phyloP scores from a whole-genome alignment of 2,329 filamentous ascomycete genomes.

The Phyllosticta ampelicida region DNA sequence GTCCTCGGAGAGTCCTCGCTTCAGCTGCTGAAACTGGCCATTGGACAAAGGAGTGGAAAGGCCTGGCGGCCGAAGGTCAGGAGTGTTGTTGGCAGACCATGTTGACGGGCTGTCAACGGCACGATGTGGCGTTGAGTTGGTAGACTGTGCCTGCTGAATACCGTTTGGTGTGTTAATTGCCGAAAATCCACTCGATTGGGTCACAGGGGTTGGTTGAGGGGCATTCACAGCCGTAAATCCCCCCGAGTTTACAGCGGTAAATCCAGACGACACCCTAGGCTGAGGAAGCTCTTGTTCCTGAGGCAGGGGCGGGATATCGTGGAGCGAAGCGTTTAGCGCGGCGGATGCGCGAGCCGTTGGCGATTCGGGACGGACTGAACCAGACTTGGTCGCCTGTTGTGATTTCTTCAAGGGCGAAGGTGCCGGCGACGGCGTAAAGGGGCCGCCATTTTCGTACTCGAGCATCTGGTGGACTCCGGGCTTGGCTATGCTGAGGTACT shows the following conservation, averaged over 20 bases:
- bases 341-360: slow-evolving; percentile 51
- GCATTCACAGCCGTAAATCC: slow-evolving; percentile 59
- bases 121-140: slow-evolving; percentile 50
- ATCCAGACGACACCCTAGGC: slow-evolving; percentile 46
- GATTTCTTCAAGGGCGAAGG: slow-evolving; percentile 59
- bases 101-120: slow-evolving; percentile 52
- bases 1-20: slow-evolving; percentile 55
- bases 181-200: slow-evolving; percentile 37
- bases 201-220: slow-evolving; percentile 14
- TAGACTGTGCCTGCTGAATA: slow-evolving; percentile 42
- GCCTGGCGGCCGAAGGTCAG: slow-evolving; percentile 49
- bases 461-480: slow-evolving; percentile 94
- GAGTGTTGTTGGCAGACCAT: slow-evolving; percentile 50
- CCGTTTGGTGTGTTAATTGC: slow-evolving; percentile 46
- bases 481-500: slow-evolving; percentile 82
- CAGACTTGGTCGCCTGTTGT: slow-evolving; percentile 36
- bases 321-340: slow-evolving; percentile 45
- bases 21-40: slow-evolving; percentile 50
- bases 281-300: slow-evolving; percentile 46
- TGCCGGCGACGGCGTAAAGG: slow-evolving; percentile 68
- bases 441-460: slow-evolving; percentile 85
- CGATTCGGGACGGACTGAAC: slow-evolving; percentile 31
- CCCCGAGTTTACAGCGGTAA: slow-evolving; percentile 59
- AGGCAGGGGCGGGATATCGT: slow-evolving; percentile 20
- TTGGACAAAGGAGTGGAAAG: slow-evolving; percentile 37